A percentile compares a stretch with the other conserved stretches of the same genome.
Conservation (phyloP, 140 eudicot species). For the Flaveria floridana region DNA sequence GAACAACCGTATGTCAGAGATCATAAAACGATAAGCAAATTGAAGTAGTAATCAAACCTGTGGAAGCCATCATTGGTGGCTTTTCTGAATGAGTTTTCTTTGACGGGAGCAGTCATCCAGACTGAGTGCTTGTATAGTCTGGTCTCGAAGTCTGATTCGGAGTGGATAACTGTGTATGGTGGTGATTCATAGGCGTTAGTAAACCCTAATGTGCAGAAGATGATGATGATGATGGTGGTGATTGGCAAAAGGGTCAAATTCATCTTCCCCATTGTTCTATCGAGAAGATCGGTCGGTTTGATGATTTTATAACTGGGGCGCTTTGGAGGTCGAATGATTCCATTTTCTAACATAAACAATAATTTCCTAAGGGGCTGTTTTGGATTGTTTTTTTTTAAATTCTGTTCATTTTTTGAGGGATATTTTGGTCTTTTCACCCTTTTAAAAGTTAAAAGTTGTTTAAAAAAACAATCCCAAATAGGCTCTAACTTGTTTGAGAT, state of each 20-base stretch:
- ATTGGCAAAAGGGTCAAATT: neutral
- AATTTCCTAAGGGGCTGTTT: too few species aligned
- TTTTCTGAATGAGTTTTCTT: slow-evolving; percentile 51
- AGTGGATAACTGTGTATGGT: slow-evolving; percentile 55
- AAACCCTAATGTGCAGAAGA: slow-evolving; percentile 19
- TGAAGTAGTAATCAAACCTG: slow-evolving; percentile 38
- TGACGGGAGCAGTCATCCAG: slow-evolving; percentile 81
- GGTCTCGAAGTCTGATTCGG: slow-evolving; percentile 82
- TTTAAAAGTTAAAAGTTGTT: too few species aligned
- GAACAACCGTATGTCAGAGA: neutral
- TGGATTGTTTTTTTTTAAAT: too few species aligned
- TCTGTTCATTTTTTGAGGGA: too few species aligned
- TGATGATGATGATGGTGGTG: slow-evolving; percentile 10
- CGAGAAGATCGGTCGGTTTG: neutral
- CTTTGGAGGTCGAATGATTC: neutral
- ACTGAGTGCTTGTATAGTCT: slow-evolving; percentile 52
- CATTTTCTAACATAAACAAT: too few species aligned
- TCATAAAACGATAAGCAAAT: neutral
- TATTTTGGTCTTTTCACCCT: too few species aligned
- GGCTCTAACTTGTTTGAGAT: neutral
- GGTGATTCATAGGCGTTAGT: slow-evolving; percentile 61
- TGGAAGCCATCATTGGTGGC: slow-evolving; percentile 85
- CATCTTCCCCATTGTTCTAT: slow-evolving; percentile 14
- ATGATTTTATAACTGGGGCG: neutral
- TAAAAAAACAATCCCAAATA: too few species aligned